These are phyloP conservation scores for Pleurotus giganteus DNA, from an alignment of 768 basidiomycete species.

Conservation along the genomic window DNA sequence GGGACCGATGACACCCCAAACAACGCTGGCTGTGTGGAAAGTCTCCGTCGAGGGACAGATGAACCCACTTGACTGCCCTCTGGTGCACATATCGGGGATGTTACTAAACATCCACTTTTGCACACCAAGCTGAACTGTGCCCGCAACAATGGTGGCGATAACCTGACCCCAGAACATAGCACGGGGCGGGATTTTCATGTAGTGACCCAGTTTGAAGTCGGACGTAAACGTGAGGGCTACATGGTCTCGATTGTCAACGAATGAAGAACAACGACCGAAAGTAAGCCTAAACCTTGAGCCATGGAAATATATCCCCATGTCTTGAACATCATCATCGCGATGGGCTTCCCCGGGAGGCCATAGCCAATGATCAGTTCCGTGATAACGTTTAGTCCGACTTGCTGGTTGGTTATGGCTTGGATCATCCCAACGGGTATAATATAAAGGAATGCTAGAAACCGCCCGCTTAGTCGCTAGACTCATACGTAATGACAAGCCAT, in stretches of 20 bases:
- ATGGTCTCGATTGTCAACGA: not conserved
- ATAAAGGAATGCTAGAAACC: slow-evolving; percentile 50
- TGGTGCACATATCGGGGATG: slow-evolving; percentile 46
- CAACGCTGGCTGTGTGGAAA: slow-evolving; percentile 51
- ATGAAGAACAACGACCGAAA: not conserved
- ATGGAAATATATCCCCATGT: slow-evolving; percentile 75
- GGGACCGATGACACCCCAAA: slow-evolving; percentile 60
- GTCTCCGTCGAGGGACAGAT: slow-evolving; percentile 53
- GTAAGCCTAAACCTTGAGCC: slow-evolving; percentile 40
- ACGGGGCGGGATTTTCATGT: slow-evolving; percentile 74
- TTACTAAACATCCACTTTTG: slow-evolving; percentile 65
- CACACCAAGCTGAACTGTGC: slow-evolving; percentile 64
- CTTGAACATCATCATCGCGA: slow-evolving; percentile 88
- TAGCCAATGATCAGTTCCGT: slow-evolving; percentile 82
- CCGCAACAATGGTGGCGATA: slow-evolving; percentile 53
- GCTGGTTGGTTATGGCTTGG: slow-evolving; percentile 79
- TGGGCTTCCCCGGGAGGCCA: slow-evolving; percentile 68
- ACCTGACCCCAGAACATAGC: slow-evolving; percentile 73
- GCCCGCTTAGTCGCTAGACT: not conserved
- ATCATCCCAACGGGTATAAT: slow-evolving; percentile 77
- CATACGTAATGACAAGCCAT: not conserved
- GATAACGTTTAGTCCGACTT: slow-evolving; percentile 67
- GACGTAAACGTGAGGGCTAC: slow-evolving; percentile 63
- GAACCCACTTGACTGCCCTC: slow-evolving; percentile 41
- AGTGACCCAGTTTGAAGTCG: slow-evolving; percentile 80